Evolutionary conservation across 2,329 filamentous ascomycete genomes (phyloP).

Genomic region (Taxawa tesnikishii): DNA sequence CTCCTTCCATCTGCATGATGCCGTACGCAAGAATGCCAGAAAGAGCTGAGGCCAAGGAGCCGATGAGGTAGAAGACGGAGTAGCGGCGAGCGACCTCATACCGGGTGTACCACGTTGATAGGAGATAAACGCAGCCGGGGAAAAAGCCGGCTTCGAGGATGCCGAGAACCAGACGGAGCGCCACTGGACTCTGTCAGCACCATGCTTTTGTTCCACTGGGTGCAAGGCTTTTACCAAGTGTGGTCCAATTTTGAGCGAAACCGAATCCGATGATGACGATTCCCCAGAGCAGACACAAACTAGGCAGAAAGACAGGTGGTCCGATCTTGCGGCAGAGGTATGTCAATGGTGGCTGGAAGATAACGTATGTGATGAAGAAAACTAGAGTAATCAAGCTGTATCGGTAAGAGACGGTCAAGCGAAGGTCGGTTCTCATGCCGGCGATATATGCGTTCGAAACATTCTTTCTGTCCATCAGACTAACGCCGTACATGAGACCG

Average conservation of each 20-base stretch:
- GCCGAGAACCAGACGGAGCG: too few relatives aligned
- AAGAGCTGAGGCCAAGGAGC: slow-evolving; percentile 31
- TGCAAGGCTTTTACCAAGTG: too few relatives aligned
- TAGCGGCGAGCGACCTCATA: slow-evolving; percentile 22
- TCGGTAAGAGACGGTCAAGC: too few relatives aligned
- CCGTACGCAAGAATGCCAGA: too few relatives aligned
- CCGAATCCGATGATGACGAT: slow-evolving; percentile 50
- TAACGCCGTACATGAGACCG: slow-evolving; percentile 55
- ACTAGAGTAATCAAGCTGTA: slow-evolving; percentile 55
- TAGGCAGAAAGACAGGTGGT: slow-evolving; percentile 12
- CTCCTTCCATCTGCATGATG: slow-evolving; percentile 30
- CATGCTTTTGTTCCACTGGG: too few relatives aligned
- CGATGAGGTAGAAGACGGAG: slow-evolving; percentile 34
- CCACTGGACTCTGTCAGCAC: too few relatives aligned
- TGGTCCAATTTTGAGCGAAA: slow-evolving; percentile 39
- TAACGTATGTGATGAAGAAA: slow-evolving; percentile 59
- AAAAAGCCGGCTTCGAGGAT: slow-evolving; percentile 28
- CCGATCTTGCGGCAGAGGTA: slow-evolving; percentile 54
- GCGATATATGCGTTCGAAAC: slow-evolving; percentile 62
- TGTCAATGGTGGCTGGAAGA: slow-evolving; percentile 59
- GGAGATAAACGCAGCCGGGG: slow-evolving; percentile 20
- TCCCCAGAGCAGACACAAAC: slow-evolving; percentile 41
- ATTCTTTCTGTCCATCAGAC: slow-evolving; percentile 70
- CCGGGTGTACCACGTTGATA: slow-evolving; percentile 7
- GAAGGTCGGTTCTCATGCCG: too few relatives aligned